These are phyloP conservation scores for Botrytis elliptica DNA, from an alignment of 2,329 filamentous ascomycete genomes.

Conservation along the genomic window DNA sequence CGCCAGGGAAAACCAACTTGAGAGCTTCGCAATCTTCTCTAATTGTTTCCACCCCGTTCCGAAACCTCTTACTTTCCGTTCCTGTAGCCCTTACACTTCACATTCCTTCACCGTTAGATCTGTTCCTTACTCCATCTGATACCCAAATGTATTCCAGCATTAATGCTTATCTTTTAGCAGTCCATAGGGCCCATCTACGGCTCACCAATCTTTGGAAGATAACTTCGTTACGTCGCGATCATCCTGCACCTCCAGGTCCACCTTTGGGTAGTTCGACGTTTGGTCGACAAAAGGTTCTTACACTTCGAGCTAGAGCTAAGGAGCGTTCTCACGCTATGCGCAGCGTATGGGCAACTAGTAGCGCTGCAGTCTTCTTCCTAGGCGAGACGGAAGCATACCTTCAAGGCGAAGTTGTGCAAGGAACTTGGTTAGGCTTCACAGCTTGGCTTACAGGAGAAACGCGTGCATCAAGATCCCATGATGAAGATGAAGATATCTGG, in stretches of 20 bases:
- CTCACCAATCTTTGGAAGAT: slow-evolving; percentile 86
- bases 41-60: slow-evolving; percentile 58
- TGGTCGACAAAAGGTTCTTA: slow-evolving; percentile 58
- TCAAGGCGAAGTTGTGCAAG: slow-evolving; percentile 82
- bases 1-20: slow-evolving; percentile 38
- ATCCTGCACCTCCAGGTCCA: slow-evolving; percentile 69
- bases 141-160: slow-evolving; percentile 79
- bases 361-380: slow-evolving; percentile 83
- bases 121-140: slow-evolving; percentile 78
- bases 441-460: slow-evolving; percentile 59
- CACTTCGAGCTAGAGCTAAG: slow-evolving; percentile 63
- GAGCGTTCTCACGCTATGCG: slow-evolving; percentile 67
- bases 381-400: slow-evolving; percentile 86
- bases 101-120: slow-evolving; percentile 76
- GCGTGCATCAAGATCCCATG: slow-evolving; percentile 20
- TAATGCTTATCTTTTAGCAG: slow-evolving; percentile 81
- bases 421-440: slow-evolving; percentile 77
- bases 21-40: slow-evolving; percentile 29
- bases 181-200: slow-evolving; percentile 81
- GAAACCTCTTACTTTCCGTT: slow-evolving; percentile 77
- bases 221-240: slow-evolving; percentile 71
- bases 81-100: slow-evolving; percentile 69
- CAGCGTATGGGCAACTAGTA: slow-evolving; percentile 85
- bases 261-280: slow-evolving; percentile 60
- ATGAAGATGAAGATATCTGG: slow-evolving; percentile 46